Percentiles rank a stretch among this genome's conserved stretches.
These are phyloP conservation scores for Ophiostoma sp. DNA, from an alignment of 2,329 filamentous ascomycete genomes.

Conservation along the genomic window DNA sequence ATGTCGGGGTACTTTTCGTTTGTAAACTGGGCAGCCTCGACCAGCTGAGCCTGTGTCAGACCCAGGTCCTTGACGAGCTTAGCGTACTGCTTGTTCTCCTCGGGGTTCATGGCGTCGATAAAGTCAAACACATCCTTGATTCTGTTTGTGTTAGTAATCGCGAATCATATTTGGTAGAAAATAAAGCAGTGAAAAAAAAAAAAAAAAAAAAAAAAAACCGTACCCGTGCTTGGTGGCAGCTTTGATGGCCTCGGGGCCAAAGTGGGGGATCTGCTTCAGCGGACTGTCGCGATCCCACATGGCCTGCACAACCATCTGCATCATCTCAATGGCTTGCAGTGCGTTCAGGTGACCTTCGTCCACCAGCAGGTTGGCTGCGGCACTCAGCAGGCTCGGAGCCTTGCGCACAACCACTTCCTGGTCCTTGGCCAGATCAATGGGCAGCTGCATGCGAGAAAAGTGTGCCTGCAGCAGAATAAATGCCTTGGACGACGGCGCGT, in stretches of 20 bases:
- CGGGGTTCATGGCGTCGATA: slow-evolving; percentile 97
- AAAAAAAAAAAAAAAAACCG: slow-evolving; percentile 32
- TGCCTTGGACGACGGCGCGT: slow-evolving; percentile 97
- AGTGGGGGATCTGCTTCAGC: slow-evolving; percentile 96
- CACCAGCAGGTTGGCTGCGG: slow-evolving; percentile 89
- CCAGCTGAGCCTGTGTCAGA: slow-evolving; percentile 74
- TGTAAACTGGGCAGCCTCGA: slow-evolving; percentile 87
- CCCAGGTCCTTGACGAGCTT: slow-evolving; percentile 71
- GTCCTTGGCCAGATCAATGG: slow-evolving; percentile 91
- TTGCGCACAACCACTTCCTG: slow-evolving; percentile 84
- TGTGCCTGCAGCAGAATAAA: slow-evolving; percentile 97
- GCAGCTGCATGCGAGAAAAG: slow-evolving; percentile 94
- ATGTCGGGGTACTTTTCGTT: slow-evolving; percentile 96
- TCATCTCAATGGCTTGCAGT: slow-evolving; percentile 98
- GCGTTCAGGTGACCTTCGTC: slow-evolving; percentile 95
- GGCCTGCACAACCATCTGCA: slow-evolving; percentile 96
- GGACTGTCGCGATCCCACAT: slow-evolving; percentile 99
- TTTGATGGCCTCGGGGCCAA: slow-evolving; percentile 75
- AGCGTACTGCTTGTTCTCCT: slow-evolving; percentile 78
- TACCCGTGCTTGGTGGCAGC: slow-evolving; percentile 73
- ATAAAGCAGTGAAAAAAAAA: not conserved
- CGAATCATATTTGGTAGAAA: slow-evolving; percentile 31
- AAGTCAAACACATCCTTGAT: slow-evolving; percentile 96
- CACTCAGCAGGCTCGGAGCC: slow-evolving; percentile 80
- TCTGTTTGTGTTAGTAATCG: slow-evolving; percentile 39